Evolutionary conservation across 257 asterid genomes (phyloP).

Genomic region (Sherardia arvensis): DNA sequence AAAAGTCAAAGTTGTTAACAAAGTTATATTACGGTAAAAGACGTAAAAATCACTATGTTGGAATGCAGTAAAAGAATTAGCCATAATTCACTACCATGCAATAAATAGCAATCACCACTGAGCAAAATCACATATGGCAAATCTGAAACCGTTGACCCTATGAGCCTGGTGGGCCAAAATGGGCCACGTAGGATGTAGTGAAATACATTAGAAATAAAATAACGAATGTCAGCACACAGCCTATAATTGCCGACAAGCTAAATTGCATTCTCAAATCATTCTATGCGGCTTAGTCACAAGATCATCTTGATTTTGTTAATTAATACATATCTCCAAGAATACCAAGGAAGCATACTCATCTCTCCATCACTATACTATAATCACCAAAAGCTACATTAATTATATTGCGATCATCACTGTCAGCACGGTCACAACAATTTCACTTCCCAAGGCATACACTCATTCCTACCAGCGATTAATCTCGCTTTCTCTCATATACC

Average conservation of each 20-base stretch:
- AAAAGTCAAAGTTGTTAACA: too few species aligned
- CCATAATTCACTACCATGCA: too few species aligned
- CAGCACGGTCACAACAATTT: background rate
- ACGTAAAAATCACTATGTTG: too few species aligned
- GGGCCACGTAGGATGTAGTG: background rate
- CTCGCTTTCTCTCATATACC: too few species aligned
- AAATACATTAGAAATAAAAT: background rate
- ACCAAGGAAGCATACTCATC: background rate
- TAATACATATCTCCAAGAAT: background rate
- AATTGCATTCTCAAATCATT: background rate
- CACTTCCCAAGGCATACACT: background rate
- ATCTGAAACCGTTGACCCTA: background rate
- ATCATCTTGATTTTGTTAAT: background rate
- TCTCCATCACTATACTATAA: too few species aligned
- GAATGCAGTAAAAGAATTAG: too few species aligned
- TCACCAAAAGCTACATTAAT: background rate
- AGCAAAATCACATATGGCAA: too few species aligned
- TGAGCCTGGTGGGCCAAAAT: background rate
- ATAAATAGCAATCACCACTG: too few species aligned
- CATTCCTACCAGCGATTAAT: background rate
- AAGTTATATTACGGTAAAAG: too few species aligned
- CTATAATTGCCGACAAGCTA: background rate
- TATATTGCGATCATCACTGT: background rate
- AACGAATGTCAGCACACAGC: background rate
- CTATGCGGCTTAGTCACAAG: background rate